Evolutionary conservation across 805 yeast genomes (phyloP), one percentile per base, ranked within the genome.

Genomic region (Suhomyces sp.): DNA sequence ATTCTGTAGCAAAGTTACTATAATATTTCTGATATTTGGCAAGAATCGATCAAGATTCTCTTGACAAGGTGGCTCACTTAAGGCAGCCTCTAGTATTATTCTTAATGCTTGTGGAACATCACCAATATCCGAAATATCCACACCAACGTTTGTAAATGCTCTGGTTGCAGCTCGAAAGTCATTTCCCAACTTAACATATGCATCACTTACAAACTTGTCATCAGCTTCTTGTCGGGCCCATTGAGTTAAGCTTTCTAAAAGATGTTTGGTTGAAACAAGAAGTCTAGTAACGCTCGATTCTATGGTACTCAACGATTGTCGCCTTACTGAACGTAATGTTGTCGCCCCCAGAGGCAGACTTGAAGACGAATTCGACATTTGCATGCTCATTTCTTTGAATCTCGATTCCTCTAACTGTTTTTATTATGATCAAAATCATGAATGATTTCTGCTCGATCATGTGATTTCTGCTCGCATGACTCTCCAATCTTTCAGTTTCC

Each of bases 121-220:
- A 1, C 96, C 94, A 24, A 94, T 72, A 64, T 90, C 97, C 10
- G 85, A 74, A 13, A 87, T 86, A 57, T 87, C 92, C 4, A 94
- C 83, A 0, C 96, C 96, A 2, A 89, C 86, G 51, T 78, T 78
- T 4, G 84, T 72, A 65, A 93, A 92, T 2, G 96, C 88, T 53
- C 89, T 79, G 20, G 92, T 84, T 0, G 96, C 89, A 3, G 88
- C 82, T 59, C 93, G 85, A 75, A 91, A 94, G 67, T 93, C 97
- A 63, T 92, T 94, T 0, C 99, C 99, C 25, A 94, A 78, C 57
- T 83, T 86, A 13, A 94, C 99, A 66, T 90, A 94, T 3, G 91
- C 87, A 60, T 91, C 89, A 2, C 97, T 89, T 2, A 94, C 97
- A 56, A 82, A 89, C 51, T 82, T 81, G 44, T 92, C 98, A 21